Evolutionary conservation across 495 filamentous ascomycete species (phyloP).

Genomic region (Penicillium herquei): DNA sequence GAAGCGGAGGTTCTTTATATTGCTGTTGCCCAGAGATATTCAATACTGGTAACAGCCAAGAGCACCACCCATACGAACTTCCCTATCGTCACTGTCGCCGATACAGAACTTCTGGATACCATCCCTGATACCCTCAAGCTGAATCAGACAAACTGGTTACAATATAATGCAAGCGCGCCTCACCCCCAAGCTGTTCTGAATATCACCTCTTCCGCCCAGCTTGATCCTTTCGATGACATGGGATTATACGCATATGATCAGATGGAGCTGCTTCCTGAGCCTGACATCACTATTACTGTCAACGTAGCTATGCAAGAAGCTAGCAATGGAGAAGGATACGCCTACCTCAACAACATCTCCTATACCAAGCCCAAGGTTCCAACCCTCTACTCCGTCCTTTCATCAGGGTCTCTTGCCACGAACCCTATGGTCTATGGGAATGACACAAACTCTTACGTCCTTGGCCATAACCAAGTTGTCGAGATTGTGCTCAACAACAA

Average conservation of each 20-base stretch:
- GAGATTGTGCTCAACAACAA: constrained; percentile 80
- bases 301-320: constrained; percentile 51
- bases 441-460: constrained; percentile 66
- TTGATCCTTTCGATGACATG: constrained; percentile 19
- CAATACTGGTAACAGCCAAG: constrained; percentile 64
- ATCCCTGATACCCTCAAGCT: constrained; percentile 44
- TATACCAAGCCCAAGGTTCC: constrained; percentile 76
- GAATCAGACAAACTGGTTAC: constrained; percentile 77
- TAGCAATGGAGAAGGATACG: constrained; percentile 40
- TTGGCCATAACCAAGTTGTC: constrained; percentile 65
- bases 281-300: constrained; percentile 30
- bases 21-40: constrained; percentile 66
- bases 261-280: constrained; percentile 39
- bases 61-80: constrained; percentile 61
- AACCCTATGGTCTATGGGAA: constrained; percentile 70
- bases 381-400: constrained; percentile 72
- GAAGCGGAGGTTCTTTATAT: constrained; percentile 60
- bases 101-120: constrained; percentile 30
- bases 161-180: constrained; percentile 59
- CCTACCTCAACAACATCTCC: constrained; percentile 79
- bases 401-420: constrained; percentile 58
- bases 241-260: constrained; percentile 41
- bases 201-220: constrained; percentile 41
- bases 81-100: constrained; percentile 52
- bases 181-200: constrained; percentile 50